These are phyloP conservation scores for Xylaria sp. DNA, from an alignment of 2,329 filamentous ascomycete species.

Conservation along the genomic window DNA sequence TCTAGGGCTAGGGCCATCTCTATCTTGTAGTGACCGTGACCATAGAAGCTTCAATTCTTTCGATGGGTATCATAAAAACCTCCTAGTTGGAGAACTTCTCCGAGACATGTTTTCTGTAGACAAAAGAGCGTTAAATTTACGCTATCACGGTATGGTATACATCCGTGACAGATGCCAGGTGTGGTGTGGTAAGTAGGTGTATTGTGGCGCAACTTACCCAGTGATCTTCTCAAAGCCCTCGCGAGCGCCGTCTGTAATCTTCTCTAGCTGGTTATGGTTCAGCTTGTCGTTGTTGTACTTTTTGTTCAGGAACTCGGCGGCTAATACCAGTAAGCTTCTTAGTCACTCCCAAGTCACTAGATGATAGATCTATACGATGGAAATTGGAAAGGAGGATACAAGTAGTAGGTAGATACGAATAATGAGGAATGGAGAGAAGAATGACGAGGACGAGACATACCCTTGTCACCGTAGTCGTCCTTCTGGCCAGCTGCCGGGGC, in stretches of 20 bases:
- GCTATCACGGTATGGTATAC: not conserved
- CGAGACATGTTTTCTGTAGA: conserved; percentile 51
- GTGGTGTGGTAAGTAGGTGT: too few species aligned
- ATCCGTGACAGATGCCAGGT: not conserved
- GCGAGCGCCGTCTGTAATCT: conserved; percentile 47
- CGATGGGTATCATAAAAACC: conserved; percentile 4
- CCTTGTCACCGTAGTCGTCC: conserved; percentile 49
- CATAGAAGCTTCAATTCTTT: not conserved
- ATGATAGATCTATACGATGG: not conserved
- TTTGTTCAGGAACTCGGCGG: conserved; percentile 39
- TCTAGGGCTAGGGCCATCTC: not conserved
- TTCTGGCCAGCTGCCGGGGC: conserved; percentile 39
- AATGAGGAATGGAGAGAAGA: not conserved
- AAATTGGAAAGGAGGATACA: not conserved
- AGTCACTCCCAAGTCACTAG: not conserved
- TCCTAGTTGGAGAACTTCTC: conserved; percentile 50
- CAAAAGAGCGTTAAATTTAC: not conserved
- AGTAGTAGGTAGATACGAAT: not conserved
- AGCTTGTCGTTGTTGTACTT: conserved; percentile 37
- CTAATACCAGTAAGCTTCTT: conserved; percentile 4
- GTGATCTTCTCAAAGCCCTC: conserved; percentile 52
- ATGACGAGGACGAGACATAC: conserved; percentile 35
- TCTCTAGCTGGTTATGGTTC: conserved; percentile 41
- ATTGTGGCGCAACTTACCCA: conserved; percentile 44
- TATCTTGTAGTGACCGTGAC: too few species aligned